Evolutionary conservation across 352 stramenopile species (phyloP).

Genomic region (Plasmopara viticola): DNA sequence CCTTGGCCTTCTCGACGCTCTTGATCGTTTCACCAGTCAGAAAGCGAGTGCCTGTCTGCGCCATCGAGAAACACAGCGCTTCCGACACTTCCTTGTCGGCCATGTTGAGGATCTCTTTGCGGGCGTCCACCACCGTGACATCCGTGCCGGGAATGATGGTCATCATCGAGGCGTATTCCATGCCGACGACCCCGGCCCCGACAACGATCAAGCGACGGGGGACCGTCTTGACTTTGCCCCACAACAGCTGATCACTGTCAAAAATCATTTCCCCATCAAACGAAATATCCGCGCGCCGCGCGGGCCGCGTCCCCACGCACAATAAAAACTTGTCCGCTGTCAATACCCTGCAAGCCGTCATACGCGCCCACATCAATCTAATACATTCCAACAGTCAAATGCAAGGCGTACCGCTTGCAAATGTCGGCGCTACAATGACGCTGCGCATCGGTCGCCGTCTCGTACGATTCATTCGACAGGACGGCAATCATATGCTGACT

Average conservation of each 20-base stretch:
- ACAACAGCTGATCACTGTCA: constrained; percentile 76
- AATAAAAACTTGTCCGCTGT: constrained; percentile 77
- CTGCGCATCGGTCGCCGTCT: constrained; percentile 65
- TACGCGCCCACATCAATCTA: constrained; percentile 28
- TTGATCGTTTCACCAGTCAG: constrained; percentile 74
- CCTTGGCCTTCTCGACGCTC: constrained; percentile 36
- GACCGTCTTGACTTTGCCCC: constrained; percentile 38
- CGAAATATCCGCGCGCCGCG: constrained; percentile 65
- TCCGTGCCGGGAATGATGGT: constrained; percentile 81
- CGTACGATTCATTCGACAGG: constrained; percentile 80
- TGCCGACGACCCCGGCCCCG: constrained; percentile 84
- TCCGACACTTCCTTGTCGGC: constrained; percentile 85
- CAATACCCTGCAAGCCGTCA: too few relatives aligned
- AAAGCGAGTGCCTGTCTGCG: constrained; percentile 83
- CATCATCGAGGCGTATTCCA: constrained; percentile 89
- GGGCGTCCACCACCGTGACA: constrained; percentile 82
- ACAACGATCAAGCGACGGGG: constrained; percentile 75
- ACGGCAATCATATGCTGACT: constrained; percentile 71
- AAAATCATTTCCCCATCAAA: constrained; percentile 84
- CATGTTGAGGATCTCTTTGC: constrained; percentile 81
- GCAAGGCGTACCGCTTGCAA: constrained; percentile 70
- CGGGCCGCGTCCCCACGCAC: constrained; percentile 75
- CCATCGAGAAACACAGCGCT: constrained; percentile 85
- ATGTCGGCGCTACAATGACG: constrained; percentile 72
- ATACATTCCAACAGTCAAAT: constrained; percentile 24